Conservation (phyloP, 2,329 filamentous ascomycete genomes). For the Cladophialophora chaetospira region DNA sequence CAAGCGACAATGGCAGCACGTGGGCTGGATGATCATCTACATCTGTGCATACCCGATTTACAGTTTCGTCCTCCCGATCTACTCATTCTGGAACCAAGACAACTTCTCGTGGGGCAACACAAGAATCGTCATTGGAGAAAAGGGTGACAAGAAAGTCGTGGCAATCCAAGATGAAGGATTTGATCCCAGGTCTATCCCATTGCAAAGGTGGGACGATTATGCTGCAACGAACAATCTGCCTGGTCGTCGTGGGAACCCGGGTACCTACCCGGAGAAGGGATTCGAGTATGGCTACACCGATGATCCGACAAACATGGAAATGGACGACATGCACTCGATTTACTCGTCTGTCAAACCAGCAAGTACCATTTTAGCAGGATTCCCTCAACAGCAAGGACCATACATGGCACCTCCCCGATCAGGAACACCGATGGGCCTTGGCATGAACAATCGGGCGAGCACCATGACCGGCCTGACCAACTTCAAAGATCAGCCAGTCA, state of each 20-base stretch:
- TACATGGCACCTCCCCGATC: slow-evolving; percentile 80
- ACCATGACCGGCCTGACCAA: slow-evolving; percentile 67
- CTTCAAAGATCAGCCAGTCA: slow-evolving; percentile 62
- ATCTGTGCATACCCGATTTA: slow-evolving; percentile 93
- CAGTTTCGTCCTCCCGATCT: slow-evolving; percentile 85
- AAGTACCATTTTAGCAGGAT: slow-evolving; percentile 82
- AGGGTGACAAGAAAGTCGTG: slow-evolving; percentile 86
- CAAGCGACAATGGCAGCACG: slow-evolving; percentile 96
- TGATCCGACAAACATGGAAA: slow-evolving; percentile 71
- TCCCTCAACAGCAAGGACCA: slow-evolving; percentile 64
- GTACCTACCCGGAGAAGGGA: slow-evolving; percentile 39
- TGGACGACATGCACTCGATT: slow-evolving; percentile 96
- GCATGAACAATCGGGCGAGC: slow-evolving; percentile 59
- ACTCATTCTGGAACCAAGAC: slow-evolving; percentile 99
- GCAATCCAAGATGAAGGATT: slow-evolving; percentile 82
- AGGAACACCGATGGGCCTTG: slow-evolving; percentile 67
- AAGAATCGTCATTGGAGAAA: slow-evolving; percentile 92
- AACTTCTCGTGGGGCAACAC: slow-evolving; percentile 99
- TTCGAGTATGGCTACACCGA: slow-evolving; percentile 75
- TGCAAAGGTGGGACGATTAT: slow-evolving; percentile 98
- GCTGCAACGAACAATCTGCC: slow-evolving; percentile 83
- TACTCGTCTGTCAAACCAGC: slow-evolving; percentile 90
- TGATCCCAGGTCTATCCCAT: slow-evolving; percentile 86
- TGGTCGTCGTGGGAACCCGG: slow-evolving; percentile 73
- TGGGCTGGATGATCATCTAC: slow-evolving; percentile 99